Conservation (phyloP, 2,329 filamentous ascomycete genomes). For the Cercospora brassicicola region DNA sequence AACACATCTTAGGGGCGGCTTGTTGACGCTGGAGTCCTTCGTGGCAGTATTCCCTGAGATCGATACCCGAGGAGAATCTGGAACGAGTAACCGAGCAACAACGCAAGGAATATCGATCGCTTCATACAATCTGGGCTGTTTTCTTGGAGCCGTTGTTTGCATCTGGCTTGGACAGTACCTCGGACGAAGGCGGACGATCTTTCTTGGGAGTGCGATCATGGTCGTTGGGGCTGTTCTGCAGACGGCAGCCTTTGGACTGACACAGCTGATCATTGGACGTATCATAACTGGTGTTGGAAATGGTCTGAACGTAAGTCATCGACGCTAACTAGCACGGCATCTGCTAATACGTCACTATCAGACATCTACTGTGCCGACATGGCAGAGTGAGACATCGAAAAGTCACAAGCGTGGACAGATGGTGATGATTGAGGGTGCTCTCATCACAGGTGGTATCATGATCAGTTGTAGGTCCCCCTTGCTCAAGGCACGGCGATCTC, state of each 20-base stretch:
- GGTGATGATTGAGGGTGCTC: conserved; percentile 47
- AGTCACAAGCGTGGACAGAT: conserved; percentile 48
- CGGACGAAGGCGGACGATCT: conserved; percentile 54
- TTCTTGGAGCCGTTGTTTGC: conserved; percentile 51
- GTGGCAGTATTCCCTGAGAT: conserved; percentile 46
- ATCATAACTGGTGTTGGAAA: conserved; percentile 56
- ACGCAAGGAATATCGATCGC: conserved; percentile 24
- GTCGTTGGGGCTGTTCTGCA: conserved; percentile 52
- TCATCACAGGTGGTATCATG: conserved; percentile 42
- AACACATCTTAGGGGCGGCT: conserved; percentile 37
- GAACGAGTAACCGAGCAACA: conserved; percentile 19
- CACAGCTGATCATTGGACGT: conserved; percentile 52
- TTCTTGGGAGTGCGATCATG: conserved; percentile 52
- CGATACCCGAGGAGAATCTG: conserved; percentile 28
- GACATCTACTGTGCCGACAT: conserved; percentile 47
- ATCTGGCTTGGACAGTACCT: conserved; percentile 54
- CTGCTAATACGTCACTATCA: background rate
- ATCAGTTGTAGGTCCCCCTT: conserved; percentile 34
- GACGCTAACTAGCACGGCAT: background rate
- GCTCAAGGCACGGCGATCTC: background rate
- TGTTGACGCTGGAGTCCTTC: conserved; percentile 47
- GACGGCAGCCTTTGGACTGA: conserved; percentile 45
- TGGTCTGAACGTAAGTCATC: conserved; percentile 48
- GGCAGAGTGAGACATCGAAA: conserved; percentile 55
- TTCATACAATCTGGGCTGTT: conserved; percentile 47